Percentiles rank a stretch among this genome's conserved stretches.
Evolutionary conservation across 2,329 filamentous ascomycete genomes (phyloP).

Genomic region (Emergomyces orientalis): DNA sequence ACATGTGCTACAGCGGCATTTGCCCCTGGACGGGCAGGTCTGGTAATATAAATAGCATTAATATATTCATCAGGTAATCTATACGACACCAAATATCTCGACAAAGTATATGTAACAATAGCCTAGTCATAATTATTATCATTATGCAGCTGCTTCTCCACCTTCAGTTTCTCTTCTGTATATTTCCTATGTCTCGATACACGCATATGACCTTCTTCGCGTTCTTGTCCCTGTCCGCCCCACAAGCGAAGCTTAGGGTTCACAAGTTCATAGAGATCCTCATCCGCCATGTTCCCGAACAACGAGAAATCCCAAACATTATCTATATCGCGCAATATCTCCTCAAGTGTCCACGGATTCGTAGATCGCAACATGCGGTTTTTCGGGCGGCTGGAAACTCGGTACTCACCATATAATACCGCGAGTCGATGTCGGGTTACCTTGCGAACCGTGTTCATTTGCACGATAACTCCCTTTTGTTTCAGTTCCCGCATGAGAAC

Average conservation of each 20-base stretch:
- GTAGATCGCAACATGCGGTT: constrained; percentile 30
- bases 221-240: background rate
- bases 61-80: background rate
- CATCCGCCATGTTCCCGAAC: constrained; percentile 21
- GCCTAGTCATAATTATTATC: background rate
- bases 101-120: background rate
- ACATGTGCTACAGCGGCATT: too few relatives aligned
- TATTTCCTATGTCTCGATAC: background rate
- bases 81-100: background rate
- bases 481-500: constrained; percentile 32
- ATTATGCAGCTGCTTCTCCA: background rate
- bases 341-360: constrained; percentile 27
- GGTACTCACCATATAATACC: constrained; percentile 28
- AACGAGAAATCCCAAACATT: constrained; percentile 28
- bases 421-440: constrained; percentile 31
- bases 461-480: constrained; percentile 28
- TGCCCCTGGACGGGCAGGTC: too few relatives aligned
- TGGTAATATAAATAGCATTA: background rate
- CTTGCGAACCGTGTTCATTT: constrained; percentile 22
- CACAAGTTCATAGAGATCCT: constrained; percentile 16
- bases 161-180: background rate
- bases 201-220: background rate
- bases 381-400: constrained; percentile 24
- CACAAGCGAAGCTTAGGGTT: constrained; percentile 9
- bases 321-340: constrained; percentile 27